phyloP scores from a whole-genome alignment of 306 rosid species.

The Vachellia pachyceras region DNA sequence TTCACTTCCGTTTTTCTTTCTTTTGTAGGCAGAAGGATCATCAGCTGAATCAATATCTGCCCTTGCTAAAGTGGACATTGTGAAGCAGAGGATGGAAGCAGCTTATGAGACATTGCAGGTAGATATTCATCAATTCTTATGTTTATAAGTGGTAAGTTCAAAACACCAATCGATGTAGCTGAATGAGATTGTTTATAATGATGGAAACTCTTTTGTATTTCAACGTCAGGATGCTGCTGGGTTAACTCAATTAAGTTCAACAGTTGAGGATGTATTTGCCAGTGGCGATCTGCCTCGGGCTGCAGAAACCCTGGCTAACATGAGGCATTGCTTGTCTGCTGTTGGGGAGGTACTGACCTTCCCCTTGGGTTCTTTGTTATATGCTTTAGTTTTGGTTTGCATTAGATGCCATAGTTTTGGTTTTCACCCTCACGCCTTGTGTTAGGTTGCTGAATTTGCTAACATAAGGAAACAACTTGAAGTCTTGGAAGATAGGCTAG shows the following conservation, averaged over 20 bases:
- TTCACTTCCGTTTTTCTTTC: conserved; percentile 1
- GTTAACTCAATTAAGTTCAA: conserved; percentile 90
- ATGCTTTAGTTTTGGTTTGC: conserved; percentile 10
- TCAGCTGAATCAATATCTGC: conserved; percentile 97
- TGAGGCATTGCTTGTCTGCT: conserved; percentile 99
- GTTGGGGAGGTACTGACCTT: conserved; percentile 83
- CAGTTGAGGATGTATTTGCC: conserved; percentile 97
- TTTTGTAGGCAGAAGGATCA: conserved; percentile 88
- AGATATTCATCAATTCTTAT: conserved; percentile 30
- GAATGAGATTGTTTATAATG: conserved; percentile 14
- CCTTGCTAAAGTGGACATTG: conserved; percentile 87
- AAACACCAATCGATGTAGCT: neutral
- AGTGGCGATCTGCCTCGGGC: conserved; percentile 99
- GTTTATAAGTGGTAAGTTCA: conserved; percentile 8
- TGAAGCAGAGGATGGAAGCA: conserved; percentile 99
- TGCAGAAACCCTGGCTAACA: conserved; percentile 93
- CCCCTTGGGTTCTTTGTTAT: conserved; percentile 6
- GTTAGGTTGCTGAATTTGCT: conserved; percentile 98
- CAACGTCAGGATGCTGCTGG: conserved; percentile 94
- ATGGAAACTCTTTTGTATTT: conserved; percentile 23
- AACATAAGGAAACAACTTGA: conserved; percentile 96
- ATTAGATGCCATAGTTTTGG: conserved; percentile 15
- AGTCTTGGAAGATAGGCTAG: conserved; percentile 97
- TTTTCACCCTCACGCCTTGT: neutral
- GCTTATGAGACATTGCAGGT: conserved; percentile 96